Percentiles rank a stretch among this genome's conserved stretches.
Evolutionary conservation across 2,329 filamentous ascomycete genomes (phyloP).

Genomic region (Fusarium nodosum): DNA sequence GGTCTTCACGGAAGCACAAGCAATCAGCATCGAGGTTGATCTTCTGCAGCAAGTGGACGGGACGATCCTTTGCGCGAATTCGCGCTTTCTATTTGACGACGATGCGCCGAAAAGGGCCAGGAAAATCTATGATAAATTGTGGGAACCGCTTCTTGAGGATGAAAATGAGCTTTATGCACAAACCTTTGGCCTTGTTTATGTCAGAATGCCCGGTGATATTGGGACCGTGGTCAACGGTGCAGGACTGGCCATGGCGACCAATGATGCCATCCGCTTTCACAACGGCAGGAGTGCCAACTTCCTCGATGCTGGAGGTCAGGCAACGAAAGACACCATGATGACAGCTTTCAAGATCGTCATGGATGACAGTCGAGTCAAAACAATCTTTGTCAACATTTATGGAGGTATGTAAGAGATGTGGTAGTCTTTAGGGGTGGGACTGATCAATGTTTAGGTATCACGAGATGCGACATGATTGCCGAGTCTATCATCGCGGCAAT

Average conservation of each 20-base stretch:
- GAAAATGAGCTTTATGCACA: constrained; percentile 56
- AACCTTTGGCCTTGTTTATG: constrained; percentile 81
- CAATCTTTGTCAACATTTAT: constrained; percentile 72
- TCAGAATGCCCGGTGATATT: constrained; percentile 73
- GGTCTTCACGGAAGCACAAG: constrained; percentile 63
- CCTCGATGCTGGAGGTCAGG: constrained; percentile 90
- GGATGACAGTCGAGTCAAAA: constrained; percentile 77
- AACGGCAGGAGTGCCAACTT: constrained; percentile 84
- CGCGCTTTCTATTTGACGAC: constrained; percentile 64
- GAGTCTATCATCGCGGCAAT: constrained; percentile 62
- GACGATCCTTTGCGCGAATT: constrained; percentile 52
- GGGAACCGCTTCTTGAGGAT: constrained; percentile 54
- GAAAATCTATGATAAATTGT: constrained; percentile 54
- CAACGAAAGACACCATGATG: constrained; percentile 84
- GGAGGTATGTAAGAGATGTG: constrained; percentile 49
- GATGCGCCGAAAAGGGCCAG: constrained; percentile 59
- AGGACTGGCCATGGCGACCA: constrained; percentile 90
- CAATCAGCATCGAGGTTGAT: constrained; percentile 60
- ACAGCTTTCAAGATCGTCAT: constrained; percentile 81
- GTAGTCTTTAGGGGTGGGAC: accelerated
- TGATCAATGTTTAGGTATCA: constrained; percentile 56
- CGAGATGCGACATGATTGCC: constrained; percentile 65
- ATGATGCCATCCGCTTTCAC: constrained; percentile 79
- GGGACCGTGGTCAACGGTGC: constrained; percentile 92
- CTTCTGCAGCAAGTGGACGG: constrained; percentile 52